Evolutionary conservation across 495 filamentous ascomycete genomes (phyloP).

Genomic region (Sabuloglossum arenarium): DNA sequence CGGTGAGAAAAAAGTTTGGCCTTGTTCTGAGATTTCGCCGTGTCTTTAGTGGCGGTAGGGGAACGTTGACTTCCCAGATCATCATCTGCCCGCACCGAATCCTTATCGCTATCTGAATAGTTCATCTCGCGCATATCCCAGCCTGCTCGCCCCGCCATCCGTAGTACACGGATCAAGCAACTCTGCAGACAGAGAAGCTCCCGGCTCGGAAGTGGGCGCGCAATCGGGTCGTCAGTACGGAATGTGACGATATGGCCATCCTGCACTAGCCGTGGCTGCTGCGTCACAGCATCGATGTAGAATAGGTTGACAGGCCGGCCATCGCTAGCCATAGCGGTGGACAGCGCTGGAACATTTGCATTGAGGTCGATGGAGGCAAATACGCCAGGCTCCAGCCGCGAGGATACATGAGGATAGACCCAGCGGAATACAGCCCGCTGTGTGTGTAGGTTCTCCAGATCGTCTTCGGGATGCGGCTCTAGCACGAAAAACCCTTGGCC

Average conservation of each 20-base stretch:
- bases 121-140: neutral
- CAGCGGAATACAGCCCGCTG: neutral
- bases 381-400: neutral
- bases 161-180: neutral
- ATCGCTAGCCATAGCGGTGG: neutral
- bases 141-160: neutral
- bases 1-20: too few species aligned
- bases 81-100: too few species aligned
- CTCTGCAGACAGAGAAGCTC: neutral
- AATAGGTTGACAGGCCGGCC: neutral
- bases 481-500: neutral
- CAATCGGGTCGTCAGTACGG: neutral
- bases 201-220: neutral
- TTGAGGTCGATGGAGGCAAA: neutral
- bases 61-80: too few species aligned
- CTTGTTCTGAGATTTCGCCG: too few species aligned
- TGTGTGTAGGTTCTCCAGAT: neutral
- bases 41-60: too few species aligned
- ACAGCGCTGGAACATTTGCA: neutral
- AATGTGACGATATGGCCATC: neutral
- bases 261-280: neutral
- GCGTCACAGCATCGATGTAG: neutral
- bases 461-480: neutral
- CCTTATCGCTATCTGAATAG: neutral
- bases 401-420: neutral